Base-by-base conservation (phyloP, 1,284 basidiomycete species). In the Gastroboletus turbinatus region DNA sequence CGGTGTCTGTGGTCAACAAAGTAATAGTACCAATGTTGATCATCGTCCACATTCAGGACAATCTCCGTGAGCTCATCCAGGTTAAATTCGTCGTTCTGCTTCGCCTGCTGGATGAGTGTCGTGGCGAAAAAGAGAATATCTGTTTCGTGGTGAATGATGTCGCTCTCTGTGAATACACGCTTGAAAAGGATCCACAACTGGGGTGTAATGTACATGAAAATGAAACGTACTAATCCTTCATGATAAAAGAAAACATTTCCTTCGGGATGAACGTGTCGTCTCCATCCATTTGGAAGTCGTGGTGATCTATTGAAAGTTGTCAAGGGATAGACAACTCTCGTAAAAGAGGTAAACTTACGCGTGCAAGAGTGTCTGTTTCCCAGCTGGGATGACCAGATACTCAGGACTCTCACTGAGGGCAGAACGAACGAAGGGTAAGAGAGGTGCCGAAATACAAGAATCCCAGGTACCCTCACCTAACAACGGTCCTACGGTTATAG, bases 151-250 rank as follows among this genome's bases (percentile, higher is more conserved):
- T 42, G 25, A 44, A 19, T 19, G 19, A 63, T 32, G 21, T 66
- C 30, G 30, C 16, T 42, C 43, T 63, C 62, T 48, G 65, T 67
- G 33, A 63, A 63, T 46, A 67, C 30, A 36, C 46, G 63, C 60
- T 65, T 19, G 35, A 17, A 52, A 42, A 44, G 1, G 16, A 45
- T 60, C 2, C 4, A 43, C 7, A 17, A 48, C 9, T 2, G 13
- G 14, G 8, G 17, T 21, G 4, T 9, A 14, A 36, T 42, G n/a
- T 16, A 21, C 3, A 9, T 2, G 5, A 17, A 30, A 47, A 21
- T 36, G n/a, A 46, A 42, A 32, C 63, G 2, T 32, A 66, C 64
- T 2, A 62, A 42, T 59, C 11, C 32, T 33, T 53, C 39, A 10
- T 61, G 54, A 30, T 60, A 53, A 33, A 58, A 67, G 7, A 63